Conservation (phyloP, 2,329 filamentous ascomycete genomes). For the Fusarium sp. region DNA sequence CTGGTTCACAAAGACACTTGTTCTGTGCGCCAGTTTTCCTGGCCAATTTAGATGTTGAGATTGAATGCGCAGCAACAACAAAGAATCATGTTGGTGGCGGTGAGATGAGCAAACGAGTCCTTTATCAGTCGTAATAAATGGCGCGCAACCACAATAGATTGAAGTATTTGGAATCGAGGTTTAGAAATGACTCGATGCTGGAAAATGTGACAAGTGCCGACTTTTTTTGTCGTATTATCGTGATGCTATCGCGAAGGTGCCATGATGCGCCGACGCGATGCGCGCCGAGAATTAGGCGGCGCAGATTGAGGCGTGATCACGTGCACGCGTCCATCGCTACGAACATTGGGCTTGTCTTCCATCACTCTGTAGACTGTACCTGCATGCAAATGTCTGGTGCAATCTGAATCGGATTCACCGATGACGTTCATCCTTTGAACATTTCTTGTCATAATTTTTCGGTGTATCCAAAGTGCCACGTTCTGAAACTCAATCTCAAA, state of each 20-base stretch:
- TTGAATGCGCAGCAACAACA: slow-evolving; percentile 34
- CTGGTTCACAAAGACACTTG: slow-evolving; percentile 19
- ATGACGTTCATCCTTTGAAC: neutral
- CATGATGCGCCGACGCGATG: slow-evolving; percentile 46
- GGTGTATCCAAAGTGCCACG: neutral
- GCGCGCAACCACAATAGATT: neutral
- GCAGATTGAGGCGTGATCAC: slow-evolving; percentile 46
- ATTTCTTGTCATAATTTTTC: neutral
- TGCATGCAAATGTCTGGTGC: neutral
- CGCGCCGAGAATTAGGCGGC: slow-evolving; percentile 53
- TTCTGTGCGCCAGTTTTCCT: slow-evolving; percentile 26
- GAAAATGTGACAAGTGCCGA: slow-evolving; percentile 8
- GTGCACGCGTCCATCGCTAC: slow-evolving; percentile 31
- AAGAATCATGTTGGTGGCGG: slow-evolving; percentile 46
- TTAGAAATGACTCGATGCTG: neutral
- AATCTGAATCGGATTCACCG: neutral
- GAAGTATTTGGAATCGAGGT: neutral
- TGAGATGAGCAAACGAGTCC: slow-evolving; percentile 14
- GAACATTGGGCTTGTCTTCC: neutral
- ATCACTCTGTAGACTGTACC: neutral
- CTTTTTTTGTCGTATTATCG: slow-evolving; percentile 34
- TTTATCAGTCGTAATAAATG: neutral
- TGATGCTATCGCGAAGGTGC: slow-evolving; percentile 43
- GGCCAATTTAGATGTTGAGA: slow-evolving; percentile 32
- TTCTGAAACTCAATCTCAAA: neutral